Base-by-base conservation (phyloP, 2,329 filamentous ascomycete species). In the Allantophomopsis lycopodina region DNA sequence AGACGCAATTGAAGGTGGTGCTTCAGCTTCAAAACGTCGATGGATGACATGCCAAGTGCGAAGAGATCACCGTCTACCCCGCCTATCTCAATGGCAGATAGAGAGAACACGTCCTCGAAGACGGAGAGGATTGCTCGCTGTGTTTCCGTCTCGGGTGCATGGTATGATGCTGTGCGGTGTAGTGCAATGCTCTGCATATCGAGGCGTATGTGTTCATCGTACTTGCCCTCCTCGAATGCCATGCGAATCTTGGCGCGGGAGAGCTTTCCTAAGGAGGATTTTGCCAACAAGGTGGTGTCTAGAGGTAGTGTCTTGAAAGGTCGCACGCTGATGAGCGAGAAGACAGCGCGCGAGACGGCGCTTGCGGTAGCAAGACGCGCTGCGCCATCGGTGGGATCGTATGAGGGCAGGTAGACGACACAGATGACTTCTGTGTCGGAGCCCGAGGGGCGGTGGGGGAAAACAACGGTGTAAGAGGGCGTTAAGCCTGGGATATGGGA, bases 201-300 rank as follows among this genome's bases (percentile, higher is more conserved):
- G 7, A 40, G 15, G 4, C 20, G 23, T 5, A 50, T 43, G 23
- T 45, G 37, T 4, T 41, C 39, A n/a, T 49, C 46, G 39, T 53
- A 58, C 5, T 41, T 44, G 10, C 59, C 58, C 7, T 34, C 37
- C 35, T 58, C 52, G 23, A 54, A 56, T 2, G 45, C 40, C 11
- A 37, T 40, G 11, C 42, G 44, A 15, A 63, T 48, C 46, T 63
- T 65, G 7, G 54, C 37, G 4, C 60, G 45, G 2, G 61, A 63
- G 5, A 65, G 48, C 46, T 66, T 66, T 6, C 62, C 62, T 2
- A 66, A 51, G 1, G 60, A 51, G 1, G 61, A 55, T 44, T 56
- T 59, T n/a, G 48, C 50, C 1, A 64, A 43, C 7, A 50, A 31
- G 7, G 38, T 20, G 20, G 39, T 36, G 11, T 40, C 38, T 2